Conservation (phyloP, 495 filamentous ascomycete species). For the Aspergillus ellipticus region DNA sequence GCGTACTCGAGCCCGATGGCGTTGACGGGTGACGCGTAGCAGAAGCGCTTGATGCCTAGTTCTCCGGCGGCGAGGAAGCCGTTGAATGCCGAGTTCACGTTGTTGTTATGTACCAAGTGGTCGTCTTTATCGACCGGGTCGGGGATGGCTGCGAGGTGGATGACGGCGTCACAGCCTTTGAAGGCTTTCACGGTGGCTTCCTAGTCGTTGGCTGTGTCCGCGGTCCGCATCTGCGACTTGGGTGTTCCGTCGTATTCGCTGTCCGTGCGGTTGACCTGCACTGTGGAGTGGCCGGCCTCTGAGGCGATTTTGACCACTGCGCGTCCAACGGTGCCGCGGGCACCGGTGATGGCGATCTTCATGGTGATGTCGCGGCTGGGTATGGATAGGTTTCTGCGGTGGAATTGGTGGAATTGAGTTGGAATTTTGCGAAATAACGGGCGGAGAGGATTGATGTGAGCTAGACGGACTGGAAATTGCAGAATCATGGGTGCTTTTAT, state of each 20-base stretch:
- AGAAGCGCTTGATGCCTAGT: slow-evolving; percentile 15
- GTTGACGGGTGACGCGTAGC: slow-evolving; percentile 19
- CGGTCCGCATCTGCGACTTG: slow-evolving; percentile 12
- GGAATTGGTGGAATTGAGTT: too few species aligned
- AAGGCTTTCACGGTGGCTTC: slow-evolving; percentile 15
- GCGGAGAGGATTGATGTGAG: not conserved
- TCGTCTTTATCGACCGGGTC: slow-evolving; percentile 18
- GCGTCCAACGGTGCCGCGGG: slow-evolving; percentile 17
- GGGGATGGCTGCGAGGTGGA: slow-evolving; percentile 20
- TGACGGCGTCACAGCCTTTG: slow-evolving; percentile 17
- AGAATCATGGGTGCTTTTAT: not conserved
- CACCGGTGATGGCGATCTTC: slow-evolving; percentile 23
- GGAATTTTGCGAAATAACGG: too few species aligned
- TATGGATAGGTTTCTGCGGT: not conserved
- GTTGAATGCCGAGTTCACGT: slow-evolving; percentile 19
- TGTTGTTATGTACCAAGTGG: slow-evolving; percentile 19
- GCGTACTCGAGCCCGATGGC: slow-evolving; percentile 19
- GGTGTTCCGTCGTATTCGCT: slow-evolving; percentile 10
- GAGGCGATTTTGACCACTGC: slow-evolving; percentile 9
- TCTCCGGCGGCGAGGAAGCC: slow-evolving; percentile 16
- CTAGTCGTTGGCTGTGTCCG: slow-evolving; percentile 17
- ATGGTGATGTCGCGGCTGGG: slow-evolving; percentile 3
- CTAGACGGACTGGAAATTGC: not conserved
- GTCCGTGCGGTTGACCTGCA: slow-evolving; percentile 18
- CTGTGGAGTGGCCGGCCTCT: slow-evolving; percentile 15